phyloP scores from a whole-genome alignment of 176 grass and related monocot genomes.

The Puya raimondii region DNA sequence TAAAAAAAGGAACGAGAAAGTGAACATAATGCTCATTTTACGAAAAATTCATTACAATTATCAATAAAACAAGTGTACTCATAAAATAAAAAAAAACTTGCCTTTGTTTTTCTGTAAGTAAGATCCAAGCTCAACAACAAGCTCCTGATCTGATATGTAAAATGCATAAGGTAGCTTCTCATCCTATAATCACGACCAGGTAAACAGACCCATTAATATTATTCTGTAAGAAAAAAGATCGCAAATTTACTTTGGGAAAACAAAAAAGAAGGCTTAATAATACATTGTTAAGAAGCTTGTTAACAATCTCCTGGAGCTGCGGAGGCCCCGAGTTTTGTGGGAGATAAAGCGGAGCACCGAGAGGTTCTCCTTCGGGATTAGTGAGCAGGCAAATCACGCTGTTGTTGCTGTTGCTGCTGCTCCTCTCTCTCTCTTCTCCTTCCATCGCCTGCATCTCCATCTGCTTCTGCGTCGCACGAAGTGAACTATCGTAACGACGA shows the following conservation, averaged over 20 bases:
- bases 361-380: constrained; percentile 63
- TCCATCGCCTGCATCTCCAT: background rate
- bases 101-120: constrained; percentile 81
- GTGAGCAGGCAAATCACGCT: constrained; percentile 74
- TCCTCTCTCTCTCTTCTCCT: constrained; percentile 14
- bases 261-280: background rate
- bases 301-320: constrained; percentile 93
- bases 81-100: constrained; percentile 12
- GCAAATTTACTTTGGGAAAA: background rate
- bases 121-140: constrained; percentile 50
- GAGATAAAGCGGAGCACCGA: constrained; percentile 64
- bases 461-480: too few species aligned
- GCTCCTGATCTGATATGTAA: constrained; percentile 86
- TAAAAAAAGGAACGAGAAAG: too few species aligned
- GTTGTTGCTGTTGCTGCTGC: constrained; percentile 1
- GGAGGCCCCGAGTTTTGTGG: constrained; percentile 69
- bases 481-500: too few species aligned
- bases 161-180: constrained; percentile 86
- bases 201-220: background rate
- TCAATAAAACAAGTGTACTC: background rate
- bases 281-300: constrained; percentile 83
- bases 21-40: too few species aligned
- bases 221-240: background rate
- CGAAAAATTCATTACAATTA: too few species aligned
- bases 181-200: constrained; percentile 26